Base-by-base conservation (phyloP, 768 basidiomycete genomes). In the Cyclocybe aegerita region DNA sequence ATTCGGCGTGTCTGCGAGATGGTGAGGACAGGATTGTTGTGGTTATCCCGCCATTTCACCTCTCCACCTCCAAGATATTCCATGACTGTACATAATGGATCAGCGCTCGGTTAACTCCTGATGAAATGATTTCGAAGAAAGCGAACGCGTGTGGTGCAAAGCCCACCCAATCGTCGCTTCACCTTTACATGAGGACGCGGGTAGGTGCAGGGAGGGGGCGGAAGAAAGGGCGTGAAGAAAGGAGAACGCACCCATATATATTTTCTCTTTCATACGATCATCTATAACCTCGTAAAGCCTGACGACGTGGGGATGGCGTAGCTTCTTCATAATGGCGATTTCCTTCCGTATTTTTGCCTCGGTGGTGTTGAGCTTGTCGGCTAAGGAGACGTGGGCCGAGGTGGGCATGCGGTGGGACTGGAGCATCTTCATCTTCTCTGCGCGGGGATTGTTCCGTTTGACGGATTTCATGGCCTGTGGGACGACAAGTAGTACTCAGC, bases 261-360 rank as follows among this genome's bases (percentile, higher is more conserved):
- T 89, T 70, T 88, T 90, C 60, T 90, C 87, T 43, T 82, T 81
- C 56, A 88, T 79, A 38, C 85, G 81, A 69, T 98, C 97, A 67
- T 98, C 95, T 54, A 99, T 95, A 63, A 98, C 93, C 67, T 98
- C 94, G 59, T 85, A 83, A 49, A 99, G 78, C 55, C 87, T 78
- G 9, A 98, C 93, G 51, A 97, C 85, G 65, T 97, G 86, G 0
- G 89, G 86, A 63, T 97, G 93, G 41, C 85, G 75, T 61, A 91
- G 88, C 65, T 97, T 95, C 76, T 98, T 98, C 92, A 99, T 97
- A 67, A 98, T 95, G 2, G 97, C 97, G 52, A 98, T 94, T 71
- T 98, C 96, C 67, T 86, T 87, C 58, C 84, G 79, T 54, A 97
- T 93, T 72, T 93, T 92, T 55, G 83, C 78, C 63, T 93, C 92